Conservation (phyloP, 1,284 basidiomycete genomes). For the Cystobasidium sp. region DNA sequence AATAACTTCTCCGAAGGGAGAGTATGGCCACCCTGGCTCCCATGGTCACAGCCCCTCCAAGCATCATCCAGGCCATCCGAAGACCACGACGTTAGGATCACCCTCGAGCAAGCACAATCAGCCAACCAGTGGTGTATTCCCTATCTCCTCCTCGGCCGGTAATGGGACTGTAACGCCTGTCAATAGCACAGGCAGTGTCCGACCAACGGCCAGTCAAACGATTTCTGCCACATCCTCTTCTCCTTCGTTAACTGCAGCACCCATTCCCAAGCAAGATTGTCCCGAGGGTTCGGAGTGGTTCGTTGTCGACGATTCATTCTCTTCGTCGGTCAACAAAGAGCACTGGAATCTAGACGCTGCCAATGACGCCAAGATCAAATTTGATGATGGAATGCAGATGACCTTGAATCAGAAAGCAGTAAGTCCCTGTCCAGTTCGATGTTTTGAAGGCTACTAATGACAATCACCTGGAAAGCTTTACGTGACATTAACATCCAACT, state of each 20-base stretch:
- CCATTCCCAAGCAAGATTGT: conserved; percentile 11
- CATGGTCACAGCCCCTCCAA: no score
- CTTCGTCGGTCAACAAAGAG: conserved; percentile 21
- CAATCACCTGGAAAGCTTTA: background rate
- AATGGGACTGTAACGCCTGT: no score
- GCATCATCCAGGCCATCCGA: no score
- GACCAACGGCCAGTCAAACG: no score
- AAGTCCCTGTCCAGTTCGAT: background rate
- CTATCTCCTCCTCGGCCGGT: no score
- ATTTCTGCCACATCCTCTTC: no score
- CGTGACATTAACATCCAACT: background rate
- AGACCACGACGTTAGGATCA: no score
- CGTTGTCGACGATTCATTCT: background rate
- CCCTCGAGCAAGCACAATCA: background rate
- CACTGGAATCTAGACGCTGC: conserved; percentile 1
- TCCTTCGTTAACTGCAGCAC: background rate
- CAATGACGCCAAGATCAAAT: background rate
- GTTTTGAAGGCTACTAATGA: background rate
- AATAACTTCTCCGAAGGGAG: background rate
- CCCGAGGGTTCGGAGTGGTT: conserved; percentile 12
- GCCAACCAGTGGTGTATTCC: no score
- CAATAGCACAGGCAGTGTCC: no score
- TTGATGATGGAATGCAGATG: conserved; percentile 7
- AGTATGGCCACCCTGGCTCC: conserved; percentile 2
- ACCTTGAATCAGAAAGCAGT: conserved; percentile 8